Percentiles rank a stretch among this genome's conserved stretches.
phyloP scores from a whole-genome alignment of 2,329 filamentous ascomycete species.

The Paraphaeosphaeria sporulosa region DNA sequence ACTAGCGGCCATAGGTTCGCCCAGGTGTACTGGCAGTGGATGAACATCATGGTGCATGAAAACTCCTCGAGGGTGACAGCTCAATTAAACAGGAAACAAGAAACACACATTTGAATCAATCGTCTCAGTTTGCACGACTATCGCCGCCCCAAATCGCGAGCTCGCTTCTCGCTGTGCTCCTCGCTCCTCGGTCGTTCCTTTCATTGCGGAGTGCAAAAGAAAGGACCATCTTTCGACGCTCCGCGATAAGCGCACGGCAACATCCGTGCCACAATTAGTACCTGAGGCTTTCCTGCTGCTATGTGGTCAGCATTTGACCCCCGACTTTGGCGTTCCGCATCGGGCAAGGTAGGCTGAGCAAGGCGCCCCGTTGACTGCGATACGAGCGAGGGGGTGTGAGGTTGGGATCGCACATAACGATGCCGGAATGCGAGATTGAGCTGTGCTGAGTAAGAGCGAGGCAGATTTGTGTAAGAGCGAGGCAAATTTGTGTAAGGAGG shows the following conservation, averaged over 20 bases:
- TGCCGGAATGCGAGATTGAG: background rate
- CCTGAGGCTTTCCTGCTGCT: background rate
- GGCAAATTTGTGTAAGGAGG: background rate
- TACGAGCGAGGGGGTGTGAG: slow-evolving; percentile 2
- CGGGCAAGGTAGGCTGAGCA: background rate
- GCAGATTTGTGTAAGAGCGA: too few species aligned
- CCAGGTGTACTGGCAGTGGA: too few species aligned
- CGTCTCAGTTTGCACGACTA: background rate
- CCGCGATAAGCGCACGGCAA: background rate
- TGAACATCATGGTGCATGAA: too few species aligned
- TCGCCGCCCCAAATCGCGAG: background rate
- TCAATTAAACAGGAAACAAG: background rate
- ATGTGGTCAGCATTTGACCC: slow-evolving; percentile 1
- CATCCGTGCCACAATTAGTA: background rate
- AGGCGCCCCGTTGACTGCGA: background rate
- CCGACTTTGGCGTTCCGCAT: background rate
- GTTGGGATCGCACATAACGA: background rate
- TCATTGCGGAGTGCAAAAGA: background rate
- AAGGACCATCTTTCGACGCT: background rate
- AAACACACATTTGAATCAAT: background rate
- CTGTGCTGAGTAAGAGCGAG: background rate
- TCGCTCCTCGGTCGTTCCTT: background rate
- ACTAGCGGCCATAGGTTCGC: too few species aligned
- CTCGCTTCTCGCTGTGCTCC: background rate
- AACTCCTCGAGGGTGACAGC: background rate